Conservation (phyloP, 2,329 filamentous ascomycete species). For the Didymella keratinophila region DNA sequence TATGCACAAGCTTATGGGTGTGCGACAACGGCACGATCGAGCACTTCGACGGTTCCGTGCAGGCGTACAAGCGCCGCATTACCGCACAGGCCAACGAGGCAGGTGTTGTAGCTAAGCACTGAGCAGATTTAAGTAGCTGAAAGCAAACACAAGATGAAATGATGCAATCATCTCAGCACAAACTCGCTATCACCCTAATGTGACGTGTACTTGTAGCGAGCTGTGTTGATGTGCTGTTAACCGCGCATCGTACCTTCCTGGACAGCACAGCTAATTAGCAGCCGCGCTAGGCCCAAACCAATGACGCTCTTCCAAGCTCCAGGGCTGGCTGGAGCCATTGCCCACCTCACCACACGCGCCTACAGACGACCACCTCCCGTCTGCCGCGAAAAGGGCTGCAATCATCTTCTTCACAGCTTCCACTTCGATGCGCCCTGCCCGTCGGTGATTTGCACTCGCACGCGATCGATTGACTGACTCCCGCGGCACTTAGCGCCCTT, state of each 20-base stretch:
- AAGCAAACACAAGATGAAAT: neutral
- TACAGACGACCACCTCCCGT: slow-evolving; percentile 19
- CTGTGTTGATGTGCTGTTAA: slow-evolving; percentile 17
- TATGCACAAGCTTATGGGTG: slow-evolving; percentile 95
- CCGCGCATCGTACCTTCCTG: slow-evolving; percentile 17
- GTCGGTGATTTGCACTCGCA: slow-evolving; percentile 36
- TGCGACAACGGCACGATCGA: slow-evolving; percentile 93
- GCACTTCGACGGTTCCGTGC: slow-evolving; percentile 94
- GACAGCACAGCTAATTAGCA: slow-evolving; percentile 17
- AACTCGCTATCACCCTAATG: neutral
- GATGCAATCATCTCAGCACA: neutral
- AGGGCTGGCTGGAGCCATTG: slow-evolving; percentile 14
- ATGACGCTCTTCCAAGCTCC: slow-evolving; percentile 24
- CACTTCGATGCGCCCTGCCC: slow-evolving; percentile 37
- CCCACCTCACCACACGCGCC: slow-evolving; percentile 29
- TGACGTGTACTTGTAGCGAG: slow-evolving; percentile 1
- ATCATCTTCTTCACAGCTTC: slow-evolving; percentile 26
- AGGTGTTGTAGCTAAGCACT: slow-evolving; percentile 75
- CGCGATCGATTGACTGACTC: slow-evolving; percentile 26
- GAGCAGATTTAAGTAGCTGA: slow-evolving; percentile 27
- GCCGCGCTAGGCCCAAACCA: slow-evolving; percentile 34
- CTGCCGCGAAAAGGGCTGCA: slow-evolving; percentile 20
- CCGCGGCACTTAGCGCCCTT: slow-evolving; percentile 38
- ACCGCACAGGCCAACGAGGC: slow-evolving; percentile 84
- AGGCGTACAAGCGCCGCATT: slow-evolving; percentile 98